Conservation (phyloP, 2,329 filamentous ascomycete genomes). For the Cladosporium sp. region DNA sequence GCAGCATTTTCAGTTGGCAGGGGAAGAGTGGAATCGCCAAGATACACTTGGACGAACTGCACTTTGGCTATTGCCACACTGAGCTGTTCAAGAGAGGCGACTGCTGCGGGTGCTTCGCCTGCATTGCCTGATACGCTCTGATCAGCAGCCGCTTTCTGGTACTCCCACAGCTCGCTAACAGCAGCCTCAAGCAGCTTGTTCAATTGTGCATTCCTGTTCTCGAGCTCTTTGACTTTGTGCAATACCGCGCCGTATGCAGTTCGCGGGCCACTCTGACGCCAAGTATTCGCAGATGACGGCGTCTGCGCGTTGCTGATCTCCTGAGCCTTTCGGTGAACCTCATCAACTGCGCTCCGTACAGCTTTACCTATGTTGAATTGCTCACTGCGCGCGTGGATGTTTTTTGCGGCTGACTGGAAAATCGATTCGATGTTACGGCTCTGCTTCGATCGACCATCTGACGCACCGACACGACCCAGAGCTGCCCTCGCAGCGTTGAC, state of each 20-base stretch:
- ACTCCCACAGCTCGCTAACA: conserved; percentile 62
- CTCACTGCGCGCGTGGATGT: conserved; percentile 71
- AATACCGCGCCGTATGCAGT: conserved; percentile 39
- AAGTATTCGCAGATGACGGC: conserved; percentile 33
- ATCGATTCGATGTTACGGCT: conserved; percentile 63
- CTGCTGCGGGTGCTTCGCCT: conserved; percentile 8
- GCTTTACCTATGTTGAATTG: conserved; percentile 79
- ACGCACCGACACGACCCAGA: conserved; percentile 16
- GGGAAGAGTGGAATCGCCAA: conserved; percentile 49
- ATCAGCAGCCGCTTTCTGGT: conserved; percentile 53
- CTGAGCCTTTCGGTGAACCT: conserved; percentile 75
- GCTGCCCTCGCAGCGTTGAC: conserved; percentile 24
- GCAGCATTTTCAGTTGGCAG: conserved; percentile 43
- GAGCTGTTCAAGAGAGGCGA: conserved; percentile 44
- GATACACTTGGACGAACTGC: conserved; percentile 54
- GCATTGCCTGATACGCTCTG: conserved; percentile 39
- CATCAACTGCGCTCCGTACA: conserved; percentile 76
- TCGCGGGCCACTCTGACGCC: conserved; percentile 45
- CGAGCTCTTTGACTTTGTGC: conserved; percentile 53
- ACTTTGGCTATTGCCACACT: conserved; percentile 54
- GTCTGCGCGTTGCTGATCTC: conserved; percentile 57
- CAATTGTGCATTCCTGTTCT: conserved; percentile 67
- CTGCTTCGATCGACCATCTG: conserved; percentile 18
- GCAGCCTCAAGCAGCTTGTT: conserved; percentile 69
- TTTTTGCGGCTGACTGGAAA: conserved; percentile 74